phyloP scores from a whole-genome alignment of 75 land plant species.

The Picea glauca region DNA sequence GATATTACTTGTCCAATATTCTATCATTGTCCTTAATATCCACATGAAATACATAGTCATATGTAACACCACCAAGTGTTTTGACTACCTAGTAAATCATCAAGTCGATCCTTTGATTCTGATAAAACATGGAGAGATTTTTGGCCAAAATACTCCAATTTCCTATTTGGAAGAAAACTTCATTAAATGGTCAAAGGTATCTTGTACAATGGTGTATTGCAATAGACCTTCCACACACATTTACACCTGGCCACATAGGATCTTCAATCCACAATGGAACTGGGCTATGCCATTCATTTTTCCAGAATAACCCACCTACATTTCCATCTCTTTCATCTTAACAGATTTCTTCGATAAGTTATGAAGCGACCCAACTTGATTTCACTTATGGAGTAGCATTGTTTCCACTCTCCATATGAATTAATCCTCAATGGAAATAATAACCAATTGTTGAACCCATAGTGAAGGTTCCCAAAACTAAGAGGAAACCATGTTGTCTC shows the following conservation, averaged over 20 bases:
- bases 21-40: no score
- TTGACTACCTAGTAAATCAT: no score
- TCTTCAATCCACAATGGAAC: constrained; percentile 37
- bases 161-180: no score
- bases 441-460: constrained; percentile 2
- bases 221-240: constrained; percentile 44
- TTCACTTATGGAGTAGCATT: background rate
- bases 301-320: constrained; percentile 31
- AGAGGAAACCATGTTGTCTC: background rate
- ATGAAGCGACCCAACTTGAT: background rate
- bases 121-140: no score
- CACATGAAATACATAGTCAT: no score
- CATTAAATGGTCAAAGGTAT: no score
- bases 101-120: no score
- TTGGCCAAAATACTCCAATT: no score
- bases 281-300: constrained; percentile 13
- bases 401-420: background rate
- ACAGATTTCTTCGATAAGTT: constrained; percentile 6
- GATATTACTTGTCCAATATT: no score
- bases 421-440: background rate
- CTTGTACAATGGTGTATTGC: constrained; percentile 14
- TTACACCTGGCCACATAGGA: constrained; percentile 39
- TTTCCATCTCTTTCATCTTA: constrained; percentile 32
- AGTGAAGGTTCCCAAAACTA: constrained; percentile 4
- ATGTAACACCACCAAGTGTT: no score